Base-by-base conservation (phyloP, 352 stramenopile species). In the Globisporangium cylindrosporum region DNA sequence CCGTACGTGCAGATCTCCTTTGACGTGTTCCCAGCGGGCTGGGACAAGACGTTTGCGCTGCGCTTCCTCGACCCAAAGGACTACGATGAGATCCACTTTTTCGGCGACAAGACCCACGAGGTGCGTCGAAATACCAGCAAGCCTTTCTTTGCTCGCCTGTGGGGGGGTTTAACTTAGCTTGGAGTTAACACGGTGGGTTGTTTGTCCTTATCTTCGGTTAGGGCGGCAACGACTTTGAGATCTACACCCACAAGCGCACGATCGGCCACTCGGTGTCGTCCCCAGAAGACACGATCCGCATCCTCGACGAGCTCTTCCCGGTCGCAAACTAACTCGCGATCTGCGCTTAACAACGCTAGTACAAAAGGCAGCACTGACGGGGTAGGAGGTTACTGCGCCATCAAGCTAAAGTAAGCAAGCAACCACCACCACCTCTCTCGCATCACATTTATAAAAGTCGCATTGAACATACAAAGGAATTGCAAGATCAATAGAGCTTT, bases 61-160 rank as follows among this genome's bases (percentile, higher is more conserved):
- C 88, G 92, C 61, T 99, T 97, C 82, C 73, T 98, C 41, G 81
- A 90, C 62, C 80, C 90, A 14, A 92, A 84, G 62, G 96, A 99
- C 78, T 99, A 98, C 83, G 97, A 99, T 74, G 96, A 99, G 76
- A 97, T 99, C 76, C 97, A 99, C 82, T 99, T 99, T 75, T 99
- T 99, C 76, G 98, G 98, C 59, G 98, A 99, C 90, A 99, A 99
- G 84, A 99, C 97, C 20, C 97, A 99, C 82, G 79, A 97, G 75
- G 86, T 93, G 54, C 64, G 68, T 62, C 27, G 36, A 4, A 8
- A 9, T 14, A 4, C 7, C 41, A 20, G 18, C 3, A 41, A 27
- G 3, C 1, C 25, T 41, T 27, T 4, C 18, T 41, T 49, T 15
- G 41, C 41, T 49, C 15, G 15, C 41, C 20, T 48, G 14, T 5